These are phyloP conservation scores for Cylindrotheca fusiformis DNA, from an alignment of 108 stramenopile genomes.

Conservation along the genomic window DNA sequence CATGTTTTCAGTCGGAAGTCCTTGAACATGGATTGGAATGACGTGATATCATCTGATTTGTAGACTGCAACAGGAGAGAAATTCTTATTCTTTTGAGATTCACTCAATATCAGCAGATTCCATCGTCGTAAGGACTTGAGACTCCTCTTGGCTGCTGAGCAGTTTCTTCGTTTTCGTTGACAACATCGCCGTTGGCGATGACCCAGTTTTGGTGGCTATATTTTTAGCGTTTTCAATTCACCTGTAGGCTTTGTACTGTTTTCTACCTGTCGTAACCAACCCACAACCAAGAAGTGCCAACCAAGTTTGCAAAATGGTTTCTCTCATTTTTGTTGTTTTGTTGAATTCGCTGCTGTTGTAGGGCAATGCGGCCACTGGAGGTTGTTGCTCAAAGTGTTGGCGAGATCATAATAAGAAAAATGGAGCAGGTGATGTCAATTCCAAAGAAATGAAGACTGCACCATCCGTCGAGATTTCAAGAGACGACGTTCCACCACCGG, in stretches of 20 bases:
- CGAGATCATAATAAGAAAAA: constrained; percentile 60
- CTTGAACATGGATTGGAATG: neutral
- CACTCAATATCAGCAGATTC: neutral
- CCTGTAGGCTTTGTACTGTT: too few species aligned
- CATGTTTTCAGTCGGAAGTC: neutral
- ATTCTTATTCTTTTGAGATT: neutral
- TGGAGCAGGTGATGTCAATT: constrained; percentile 18
- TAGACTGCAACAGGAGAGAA: neutral
- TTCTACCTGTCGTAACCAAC: too few species aligned
- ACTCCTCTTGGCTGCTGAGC: too few species aligned
- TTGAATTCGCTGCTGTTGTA: constrained; percentile 20
- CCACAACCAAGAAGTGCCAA: too few species aligned
- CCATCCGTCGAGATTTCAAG: constrained; percentile 3
- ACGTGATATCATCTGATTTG: neutral
- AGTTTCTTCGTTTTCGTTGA: too few species aligned
- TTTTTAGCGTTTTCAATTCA: too few species aligned
- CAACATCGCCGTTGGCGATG: too few species aligned
- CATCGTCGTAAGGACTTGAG: too few species aligned
- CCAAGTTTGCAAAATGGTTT: neutral
- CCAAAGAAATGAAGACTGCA: neutral
- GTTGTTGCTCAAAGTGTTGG: constrained; percentile 89
- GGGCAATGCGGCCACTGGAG: constrained; percentile 84
- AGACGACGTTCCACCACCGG: constrained; percentile 10
- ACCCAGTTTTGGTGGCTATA: too few species aligned
- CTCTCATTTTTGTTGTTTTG: too few species aligned